phyloP scores from a whole-genome alignment of 352 stramenopile genomes.

The Pythium utonaiense region DNA sequence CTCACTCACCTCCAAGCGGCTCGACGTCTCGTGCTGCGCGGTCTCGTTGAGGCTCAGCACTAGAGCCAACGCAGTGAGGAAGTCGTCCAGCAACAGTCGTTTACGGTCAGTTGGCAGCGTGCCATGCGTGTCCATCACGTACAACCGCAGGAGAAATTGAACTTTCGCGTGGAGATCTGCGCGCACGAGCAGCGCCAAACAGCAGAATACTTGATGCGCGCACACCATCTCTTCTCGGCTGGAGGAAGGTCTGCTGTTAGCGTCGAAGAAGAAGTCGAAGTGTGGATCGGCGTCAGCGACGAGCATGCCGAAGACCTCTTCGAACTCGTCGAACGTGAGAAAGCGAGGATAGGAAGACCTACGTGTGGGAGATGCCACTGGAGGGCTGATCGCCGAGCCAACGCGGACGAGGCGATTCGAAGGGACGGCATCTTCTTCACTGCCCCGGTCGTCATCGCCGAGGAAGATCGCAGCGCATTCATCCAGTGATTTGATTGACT shows the following conservation, averaged over 20 bases:
- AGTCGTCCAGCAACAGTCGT: conserved; percentile 41
- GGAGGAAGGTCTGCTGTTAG: background rate
- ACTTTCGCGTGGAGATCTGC: conserved; percentile 59
- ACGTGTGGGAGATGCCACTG: background rate
- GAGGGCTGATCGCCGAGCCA: background rate
- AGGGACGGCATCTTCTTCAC: background rate
- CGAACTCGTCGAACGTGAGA: conserved; percentile 49
- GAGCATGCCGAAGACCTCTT: conserved; percentile 76
- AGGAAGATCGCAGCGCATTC: conserved; percentile 61
- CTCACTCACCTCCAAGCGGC: conserved; percentile 30
- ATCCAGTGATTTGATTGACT: conserved; percentile 42
- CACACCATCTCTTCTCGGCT: conserved; percentile 30
- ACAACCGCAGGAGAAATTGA: conserved; percentile 52
- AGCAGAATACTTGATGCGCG: conserved; percentile 55
- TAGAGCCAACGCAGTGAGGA: conserved; percentile 35
- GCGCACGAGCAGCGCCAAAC: conserved; percentile 46
- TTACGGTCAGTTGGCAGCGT: conserved; percentile 39
- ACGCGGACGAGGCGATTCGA: background rate
- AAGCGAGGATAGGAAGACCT: conserved; percentile 38
- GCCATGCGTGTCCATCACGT: conserved; percentile 38
- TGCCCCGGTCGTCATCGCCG: conserved; percentile 32
- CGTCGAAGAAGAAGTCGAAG: conserved; percentile 56
- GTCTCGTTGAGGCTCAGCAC: conserved; percentile 37
- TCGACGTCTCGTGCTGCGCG: conserved; percentile 26
- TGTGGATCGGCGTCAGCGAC: conserved; percentile 58